These are phyloP conservation scores for Monosporascus ibericus DNA, from an alignment of 2,329 filamentous ascomycete species.

Conservation along the genomic window DNA sequence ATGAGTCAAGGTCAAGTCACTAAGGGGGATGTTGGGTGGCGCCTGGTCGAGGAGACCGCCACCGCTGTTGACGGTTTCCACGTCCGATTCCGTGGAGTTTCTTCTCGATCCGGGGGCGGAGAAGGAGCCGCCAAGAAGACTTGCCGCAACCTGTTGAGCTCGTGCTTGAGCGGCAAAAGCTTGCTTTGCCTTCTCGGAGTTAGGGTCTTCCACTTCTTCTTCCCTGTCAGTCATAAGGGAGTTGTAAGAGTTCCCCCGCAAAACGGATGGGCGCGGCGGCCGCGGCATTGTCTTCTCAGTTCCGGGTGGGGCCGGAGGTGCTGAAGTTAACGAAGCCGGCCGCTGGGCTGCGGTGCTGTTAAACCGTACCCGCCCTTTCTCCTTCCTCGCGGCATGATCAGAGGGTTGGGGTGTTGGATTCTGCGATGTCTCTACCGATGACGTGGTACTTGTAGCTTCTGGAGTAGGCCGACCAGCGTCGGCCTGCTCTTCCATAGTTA, in stretches of 20 bases:
- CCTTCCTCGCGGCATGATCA: conserved; percentile 25
- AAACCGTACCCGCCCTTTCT: conserved; percentile 43
- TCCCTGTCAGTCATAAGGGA: conserved; percentile 25
- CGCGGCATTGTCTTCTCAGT: conserved; percentile 12
- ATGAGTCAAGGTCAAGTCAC: conserved; percentile 19
- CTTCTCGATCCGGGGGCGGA: conserved; percentile 28
- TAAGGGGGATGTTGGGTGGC: conserved; percentile 26
- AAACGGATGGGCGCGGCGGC: conserved; percentile 34
- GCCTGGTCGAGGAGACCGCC: conserved; percentile 13
- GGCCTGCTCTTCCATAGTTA: neutral
- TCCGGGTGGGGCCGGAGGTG: conserved; percentile 10
- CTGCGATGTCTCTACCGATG: conserved; percentile 7
- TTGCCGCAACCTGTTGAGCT: conserved; percentile 35
- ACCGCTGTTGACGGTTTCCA: conserved; percentile 23
- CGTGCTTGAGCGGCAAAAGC: conserved; percentile 38
- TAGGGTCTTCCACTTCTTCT: conserved; percentile 16
- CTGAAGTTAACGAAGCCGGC: conserved; percentile 12
- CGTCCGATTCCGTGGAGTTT: conserved; percentile 32
- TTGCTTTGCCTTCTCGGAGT: conserved; percentile 23
- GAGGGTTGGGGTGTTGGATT: conserved; percentile 11
- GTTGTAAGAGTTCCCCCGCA: conserved; percentile 36
- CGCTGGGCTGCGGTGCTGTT: conserved; percentile 36
- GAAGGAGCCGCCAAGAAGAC: conserved; percentile 28
- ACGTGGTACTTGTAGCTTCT: neutral
- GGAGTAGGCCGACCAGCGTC: neutral